Evolutionary conservation across 331 rosid species (phyloP).

Genomic region (Erythrophleum ivorense): DNA sequence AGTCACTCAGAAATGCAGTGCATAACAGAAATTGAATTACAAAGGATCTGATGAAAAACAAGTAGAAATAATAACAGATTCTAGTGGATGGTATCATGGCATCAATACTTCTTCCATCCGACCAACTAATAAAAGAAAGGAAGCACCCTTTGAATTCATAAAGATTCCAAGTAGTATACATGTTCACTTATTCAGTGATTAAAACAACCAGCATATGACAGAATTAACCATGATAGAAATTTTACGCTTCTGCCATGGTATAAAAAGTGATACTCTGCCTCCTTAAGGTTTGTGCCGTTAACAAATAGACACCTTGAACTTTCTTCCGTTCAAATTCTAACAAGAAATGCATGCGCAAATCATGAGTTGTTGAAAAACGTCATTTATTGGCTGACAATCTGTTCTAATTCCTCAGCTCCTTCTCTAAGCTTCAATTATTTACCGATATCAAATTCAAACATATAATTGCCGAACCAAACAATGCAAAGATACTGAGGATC

Average conservation of each 20-base stretch:
- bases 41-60: neutral
- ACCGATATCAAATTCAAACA: neutral
- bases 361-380: neutral
- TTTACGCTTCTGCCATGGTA: neutral
- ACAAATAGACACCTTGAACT: neutral
- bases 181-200: neutral
- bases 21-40: neutral
- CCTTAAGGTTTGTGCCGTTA: neutral
- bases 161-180: neutral
- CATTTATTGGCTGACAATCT: neutral
- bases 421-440: neutral
- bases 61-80: neutral
- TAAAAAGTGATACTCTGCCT: neutral
- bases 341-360: neutral
- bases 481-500: neutral
- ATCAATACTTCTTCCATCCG: neutral
- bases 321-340: neutral
- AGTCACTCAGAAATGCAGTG: neutral
- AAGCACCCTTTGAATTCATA: neutral
- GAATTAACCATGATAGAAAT: neutral
- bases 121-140: neutral
- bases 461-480: neutral
- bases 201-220: neutral
- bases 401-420: neutral
- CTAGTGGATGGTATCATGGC: neutral